A percentile compares a stretch with the other conserved stretches of the same genome.
Evolutionary conservation across 768 basidiomycete genomes (phyloP).

Genomic region (Kwoniella heveanensis): DNA sequence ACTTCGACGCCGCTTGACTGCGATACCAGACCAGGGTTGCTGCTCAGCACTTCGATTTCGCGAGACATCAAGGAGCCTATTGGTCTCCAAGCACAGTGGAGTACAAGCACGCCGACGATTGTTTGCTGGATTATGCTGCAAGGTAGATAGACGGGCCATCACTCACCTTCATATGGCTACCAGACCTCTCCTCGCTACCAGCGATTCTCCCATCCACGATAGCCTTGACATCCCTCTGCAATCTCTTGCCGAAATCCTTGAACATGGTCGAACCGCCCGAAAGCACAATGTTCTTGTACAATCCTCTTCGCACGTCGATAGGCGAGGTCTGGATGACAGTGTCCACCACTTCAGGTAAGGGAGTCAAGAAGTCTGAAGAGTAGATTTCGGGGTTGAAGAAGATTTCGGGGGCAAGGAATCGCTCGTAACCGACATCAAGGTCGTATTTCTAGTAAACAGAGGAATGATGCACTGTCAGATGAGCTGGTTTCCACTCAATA

Average conservation of each 20-base stretch:
- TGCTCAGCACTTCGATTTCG: background rate
- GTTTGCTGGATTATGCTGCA: too few relatives aligned
- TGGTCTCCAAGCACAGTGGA: too few relatives aligned
- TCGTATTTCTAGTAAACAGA: conserved; percentile 73
- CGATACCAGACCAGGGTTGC: background rate
- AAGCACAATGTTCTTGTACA: conserved; percentile 99
- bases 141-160: too few relatives aligned
- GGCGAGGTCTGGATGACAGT: conserved; percentile 92
- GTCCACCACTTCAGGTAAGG: conserved; percentile 93
- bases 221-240: conserved; percentile 93
- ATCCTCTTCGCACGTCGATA: conserved; percentile 91
- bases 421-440: conserved; percentile 95
- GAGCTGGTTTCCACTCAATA: background rate
- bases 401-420: conserved; percentile 97
- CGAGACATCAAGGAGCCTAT: background rate
- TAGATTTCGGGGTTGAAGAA: conserved; percentile 99
- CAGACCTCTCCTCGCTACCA: conserved; percentile 71
- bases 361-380: conserved; percentile 95
- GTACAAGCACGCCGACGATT: too few relatives aligned
- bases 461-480: background rate
- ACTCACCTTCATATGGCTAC: conserved; percentile 72
- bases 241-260: conserved; percentile 93
- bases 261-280: conserved; percentile 99
- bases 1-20: conserved; percentile 96
- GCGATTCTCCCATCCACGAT: conserved; percentile 88